Evolutionary conservation across 2,329 filamentous ascomycete species (phyloP), one percentile per base, ranked within the genome.

Genomic region (Hawksworthiomyces lignivorus): DNA sequence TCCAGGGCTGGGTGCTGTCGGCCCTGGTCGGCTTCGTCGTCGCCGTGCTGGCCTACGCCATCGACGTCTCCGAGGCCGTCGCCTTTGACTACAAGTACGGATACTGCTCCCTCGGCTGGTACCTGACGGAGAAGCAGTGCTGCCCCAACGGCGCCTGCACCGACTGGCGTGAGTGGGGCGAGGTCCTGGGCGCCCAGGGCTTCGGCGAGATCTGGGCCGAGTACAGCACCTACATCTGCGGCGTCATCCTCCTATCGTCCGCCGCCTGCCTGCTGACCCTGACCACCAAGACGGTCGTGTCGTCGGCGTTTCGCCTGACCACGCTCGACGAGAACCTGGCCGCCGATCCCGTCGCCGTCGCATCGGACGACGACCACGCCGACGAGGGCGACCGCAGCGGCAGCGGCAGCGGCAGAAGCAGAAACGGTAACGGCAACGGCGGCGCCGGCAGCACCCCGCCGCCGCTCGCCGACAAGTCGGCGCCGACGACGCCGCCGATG

Each of bases 261-360:
- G 57, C 81, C 5, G 80, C 89, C 3, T 97, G 89, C 56, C 67
- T 84, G 37, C 65, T 97, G 45, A 94, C 90, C 0, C 65, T 97
- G 33, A 80, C 80, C 22, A 96, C 92, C n/a, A 94, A 94, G 64
- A 97, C 90, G 0, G 82, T 92, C 7, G 87, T 97, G 2, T 89
- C 90, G 1, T 95, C 89, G 2, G 82, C 87, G 1, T 84, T 94
- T 51, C 85, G 84, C 1, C 75, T 97, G 45, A 78, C 86, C 1
- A 97, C 90, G 0, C 69, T 97, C 15, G 92, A 97, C 59, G 92
- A 97, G 62, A 94, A 98, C 52, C 71, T 98, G 1, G 89, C 76
- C 2, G 89, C 89, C 8, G 73, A 79, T 28, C 56, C 67, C 44
- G 58, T 58, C 35, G 53, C 64, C 3, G 58, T 14, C 4, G 21